Conservation (phyloP, 352 stramenopile species). For the Phytopythium ostracodes region DNA sequence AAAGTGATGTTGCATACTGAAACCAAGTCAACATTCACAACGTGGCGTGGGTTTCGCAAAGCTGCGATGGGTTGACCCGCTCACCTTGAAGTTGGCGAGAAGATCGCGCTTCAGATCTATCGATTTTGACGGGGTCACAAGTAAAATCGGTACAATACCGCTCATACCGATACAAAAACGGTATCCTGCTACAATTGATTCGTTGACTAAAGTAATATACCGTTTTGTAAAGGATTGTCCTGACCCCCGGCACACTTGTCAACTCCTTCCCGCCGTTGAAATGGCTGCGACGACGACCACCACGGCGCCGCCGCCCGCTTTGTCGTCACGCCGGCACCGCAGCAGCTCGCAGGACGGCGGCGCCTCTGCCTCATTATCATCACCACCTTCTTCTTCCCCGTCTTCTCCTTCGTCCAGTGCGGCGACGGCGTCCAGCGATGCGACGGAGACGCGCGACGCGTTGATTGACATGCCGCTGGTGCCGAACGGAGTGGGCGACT, state of each 20-base stretch:
- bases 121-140: background rate
- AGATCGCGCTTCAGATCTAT: constrained; percentile 4
- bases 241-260: background rate
- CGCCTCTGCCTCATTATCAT: background rate
- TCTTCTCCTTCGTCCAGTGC: background rate
- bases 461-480: background rate
- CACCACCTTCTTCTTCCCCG: background rate
- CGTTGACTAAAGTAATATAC: background rate
- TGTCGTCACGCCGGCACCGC: background rate
- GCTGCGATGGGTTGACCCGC: background rate
- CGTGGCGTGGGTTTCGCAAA: background rate
- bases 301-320: background rate
- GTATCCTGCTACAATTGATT: background rate
- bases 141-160: background rate
- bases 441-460: background rate
- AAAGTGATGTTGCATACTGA: too few relatives aligned
- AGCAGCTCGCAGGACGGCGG: background rate
- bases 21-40: background rate
- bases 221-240: background rate
- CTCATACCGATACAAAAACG: background rate
- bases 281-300: background rate
- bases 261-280: background rate
- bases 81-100: constrained; percentile 1
- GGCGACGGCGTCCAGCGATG: background rate
- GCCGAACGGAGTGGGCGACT: background rate